phyloP scores from a whole-genome alignment of 2,329 filamentous ascomycete species.

The Sphaerulina vaccinii region DNA sequence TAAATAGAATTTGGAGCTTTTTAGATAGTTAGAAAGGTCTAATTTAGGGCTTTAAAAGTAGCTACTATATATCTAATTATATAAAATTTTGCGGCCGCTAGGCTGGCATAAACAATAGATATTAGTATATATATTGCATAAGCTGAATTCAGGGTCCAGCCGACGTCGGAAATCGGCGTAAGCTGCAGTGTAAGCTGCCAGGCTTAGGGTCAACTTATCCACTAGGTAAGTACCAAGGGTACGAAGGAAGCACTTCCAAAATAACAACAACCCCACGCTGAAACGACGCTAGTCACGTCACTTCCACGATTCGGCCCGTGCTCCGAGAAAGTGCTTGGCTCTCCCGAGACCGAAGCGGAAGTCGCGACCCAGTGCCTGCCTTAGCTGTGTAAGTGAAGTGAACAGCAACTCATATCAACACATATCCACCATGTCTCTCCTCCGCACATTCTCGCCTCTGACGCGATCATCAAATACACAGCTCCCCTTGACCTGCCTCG shows the following conservation, averaged over 20 bases:
- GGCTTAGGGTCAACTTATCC: too few species aligned
- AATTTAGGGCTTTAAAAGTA: too few species aligned
- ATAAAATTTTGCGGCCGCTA: too few species aligned
- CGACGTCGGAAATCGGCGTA: too few species aligned
- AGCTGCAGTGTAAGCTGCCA: too few species aligned
- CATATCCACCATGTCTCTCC: slow-evolving; percentile 29
- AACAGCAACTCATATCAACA: not conserved
- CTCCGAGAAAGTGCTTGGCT: slow-evolving; percentile 6
- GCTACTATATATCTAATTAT: too few species aligned
- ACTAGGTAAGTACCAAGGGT: not conserved
- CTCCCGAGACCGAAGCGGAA: not conserved
- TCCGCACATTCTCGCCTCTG: slow-evolving; percentile 31
- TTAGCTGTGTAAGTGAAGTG: not conserved
- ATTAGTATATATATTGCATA: too few species aligned
- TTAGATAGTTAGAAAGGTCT: too few species aligned
- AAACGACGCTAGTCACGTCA: not conserved
- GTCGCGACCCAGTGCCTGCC: not conserved
- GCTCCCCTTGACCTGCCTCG: slow-evolving; percentile 28
- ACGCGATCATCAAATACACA: slow-evolving; percentile 11
- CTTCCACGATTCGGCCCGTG: slow-evolving; percentile 2
- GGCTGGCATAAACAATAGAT: too few species aligned
- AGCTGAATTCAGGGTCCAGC: too few species aligned
- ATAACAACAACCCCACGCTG: slow-evolving; percentile 1
- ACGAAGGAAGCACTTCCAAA: not conserved
- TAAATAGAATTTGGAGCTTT: too few species aligned